phyloP scores from a whole-genome alignment of 208 protist genomes.

The Herpetomonas muscarum region DNA sequence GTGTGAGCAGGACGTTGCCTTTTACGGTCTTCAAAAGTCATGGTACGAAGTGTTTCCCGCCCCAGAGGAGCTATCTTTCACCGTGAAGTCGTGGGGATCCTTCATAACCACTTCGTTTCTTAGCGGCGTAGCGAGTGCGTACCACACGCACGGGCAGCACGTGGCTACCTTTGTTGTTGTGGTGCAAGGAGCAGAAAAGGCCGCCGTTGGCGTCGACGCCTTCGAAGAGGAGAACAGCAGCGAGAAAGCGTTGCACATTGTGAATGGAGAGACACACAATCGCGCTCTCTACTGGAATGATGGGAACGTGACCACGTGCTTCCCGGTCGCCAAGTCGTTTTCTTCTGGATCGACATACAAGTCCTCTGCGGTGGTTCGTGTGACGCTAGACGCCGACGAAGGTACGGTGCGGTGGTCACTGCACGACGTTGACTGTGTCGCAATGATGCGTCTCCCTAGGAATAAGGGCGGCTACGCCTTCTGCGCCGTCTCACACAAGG shows the following conservation, averaged over 20 bases:
- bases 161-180: conserved; percentile 45
- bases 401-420: conserved; percentile 49
- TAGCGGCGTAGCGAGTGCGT: conserved; percentile 43
- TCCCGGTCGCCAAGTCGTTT: conserved; percentile 18
- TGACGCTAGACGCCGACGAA: conserved; percentile 54
- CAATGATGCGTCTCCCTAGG: conserved; percentile 49
- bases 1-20: conserved; percentile 38
- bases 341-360: conserved; percentile 37
- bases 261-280: conserved; percentile 5
- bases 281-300: conserved; percentile 73
- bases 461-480: conserved; percentile 40
- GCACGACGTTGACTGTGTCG: conserved; percentile 35
- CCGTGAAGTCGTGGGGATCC: neutral
- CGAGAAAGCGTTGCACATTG: conserved; percentile 12
- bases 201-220: conserved; percentile 39
- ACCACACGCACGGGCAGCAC: conserved; percentile 31
- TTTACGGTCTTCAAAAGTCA: conserved; percentile 48
- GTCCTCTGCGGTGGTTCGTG: conserved; percentile 21
- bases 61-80: neutral
- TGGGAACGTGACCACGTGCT: conserved; percentile 45
- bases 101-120: conserved; percentile 34
- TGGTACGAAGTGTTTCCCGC: conserved; percentile 29
- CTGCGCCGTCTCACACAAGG: conserved; percentile 28
- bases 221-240: conserved; percentile 14
- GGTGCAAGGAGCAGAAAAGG: conserved; percentile 25